These are phyloP conservation scores for Croton laevigatus DNA, from an alignment of 441 rosid species.

Conservation along the genomic window DNA sequence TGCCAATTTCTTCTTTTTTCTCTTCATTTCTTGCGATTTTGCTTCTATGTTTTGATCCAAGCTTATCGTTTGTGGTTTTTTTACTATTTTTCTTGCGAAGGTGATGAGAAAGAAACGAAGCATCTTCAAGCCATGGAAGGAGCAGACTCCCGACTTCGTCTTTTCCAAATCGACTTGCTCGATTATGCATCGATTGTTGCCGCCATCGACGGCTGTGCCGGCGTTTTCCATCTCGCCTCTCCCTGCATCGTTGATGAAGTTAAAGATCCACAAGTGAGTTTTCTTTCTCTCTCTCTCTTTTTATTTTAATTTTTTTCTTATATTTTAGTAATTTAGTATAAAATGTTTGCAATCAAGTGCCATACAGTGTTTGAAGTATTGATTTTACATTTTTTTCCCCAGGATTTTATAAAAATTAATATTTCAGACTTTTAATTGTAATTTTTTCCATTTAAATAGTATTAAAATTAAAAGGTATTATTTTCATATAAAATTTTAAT, in stretches of 20 bases:
- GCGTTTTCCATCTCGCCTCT: slow-evolving; percentile 90
- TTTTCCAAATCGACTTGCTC: slow-evolving; percentile 81
- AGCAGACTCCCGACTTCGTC: slow-evolving; percentile 69
- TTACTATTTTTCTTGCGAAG: slow-evolving; percentile 26
- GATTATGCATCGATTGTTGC: slow-evolving; percentile 59
- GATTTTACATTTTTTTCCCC: too few species aligned
- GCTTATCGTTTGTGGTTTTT: neutral
- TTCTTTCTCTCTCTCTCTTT: neutral
- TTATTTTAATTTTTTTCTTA: too few species aligned
- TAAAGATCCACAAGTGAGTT: slow-evolving; percentile 57
- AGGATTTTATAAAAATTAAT: too few species aligned
- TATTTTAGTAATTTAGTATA: too few species aligned
- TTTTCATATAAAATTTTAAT: too few species aligned
- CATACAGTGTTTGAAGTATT: too few species aligned
- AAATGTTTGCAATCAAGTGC: too few species aligned
- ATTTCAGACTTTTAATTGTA: too few species aligned
- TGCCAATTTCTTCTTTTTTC: neutral
- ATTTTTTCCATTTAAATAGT: too few species aligned
- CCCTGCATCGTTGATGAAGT: slow-evolving; percentile 79
- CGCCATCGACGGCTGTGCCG: slow-evolving; percentile 60
- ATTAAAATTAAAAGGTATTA: too few species aligned
- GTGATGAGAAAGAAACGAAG: slow-evolving; percentile 71
- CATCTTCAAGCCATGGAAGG: slow-evolving; percentile 74
- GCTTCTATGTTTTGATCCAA: neutral
- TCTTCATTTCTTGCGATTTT: neutral